Conservation (phyloP, 2,329 filamentous ascomycete species). For the Bipolaris bicolor region DNA sequence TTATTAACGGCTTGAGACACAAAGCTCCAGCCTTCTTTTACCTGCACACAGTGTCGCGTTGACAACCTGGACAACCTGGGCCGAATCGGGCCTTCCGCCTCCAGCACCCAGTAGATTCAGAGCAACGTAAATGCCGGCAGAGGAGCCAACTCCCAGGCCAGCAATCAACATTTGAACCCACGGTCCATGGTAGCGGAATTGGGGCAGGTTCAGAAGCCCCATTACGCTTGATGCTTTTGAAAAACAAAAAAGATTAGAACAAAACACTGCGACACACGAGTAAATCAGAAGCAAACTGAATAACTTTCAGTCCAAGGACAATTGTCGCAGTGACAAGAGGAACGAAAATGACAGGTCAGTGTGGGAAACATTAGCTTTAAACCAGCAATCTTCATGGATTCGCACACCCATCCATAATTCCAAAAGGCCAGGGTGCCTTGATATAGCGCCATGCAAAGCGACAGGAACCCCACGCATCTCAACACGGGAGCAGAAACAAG, state of each 20-base stretch:
- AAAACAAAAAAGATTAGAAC: background rate
- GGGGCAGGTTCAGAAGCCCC: constrained; percentile 32
- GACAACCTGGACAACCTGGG: constrained; percentile 41
- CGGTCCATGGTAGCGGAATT: constrained; percentile 38
- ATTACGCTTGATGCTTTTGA: constrained; percentile 17
- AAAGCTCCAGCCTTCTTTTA: background rate
- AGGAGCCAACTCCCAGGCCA: constrained; percentile 38
- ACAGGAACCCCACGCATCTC: background rate
- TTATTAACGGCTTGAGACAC: background rate
- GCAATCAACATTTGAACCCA: constrained; percentile 42
- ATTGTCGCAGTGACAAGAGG: background rate
- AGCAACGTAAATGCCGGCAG: constrained; percentile 41
- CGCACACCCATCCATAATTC: background rate
- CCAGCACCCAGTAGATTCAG: constrained; percentile 41
- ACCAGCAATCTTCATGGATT: background rate
- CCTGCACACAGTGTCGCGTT: constrained; percentile 41
- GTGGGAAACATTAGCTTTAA: constrained; percentile 8
- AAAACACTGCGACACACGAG: background rate
- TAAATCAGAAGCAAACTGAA: background rate
- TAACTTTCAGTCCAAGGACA: background rate
- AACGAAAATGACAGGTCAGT: background rate
- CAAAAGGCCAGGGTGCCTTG: constrained; percentile 4
- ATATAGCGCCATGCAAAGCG: background rate
- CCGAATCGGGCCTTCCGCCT: constrained; percentile 37
- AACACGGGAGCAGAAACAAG: constrained; percentile 3